Evolutionary conservation across 768 basidiomycete species (phyloP), one percentile per base, ranked within the genome.

Genomic region (Fomitopsis serialis): DNA sequence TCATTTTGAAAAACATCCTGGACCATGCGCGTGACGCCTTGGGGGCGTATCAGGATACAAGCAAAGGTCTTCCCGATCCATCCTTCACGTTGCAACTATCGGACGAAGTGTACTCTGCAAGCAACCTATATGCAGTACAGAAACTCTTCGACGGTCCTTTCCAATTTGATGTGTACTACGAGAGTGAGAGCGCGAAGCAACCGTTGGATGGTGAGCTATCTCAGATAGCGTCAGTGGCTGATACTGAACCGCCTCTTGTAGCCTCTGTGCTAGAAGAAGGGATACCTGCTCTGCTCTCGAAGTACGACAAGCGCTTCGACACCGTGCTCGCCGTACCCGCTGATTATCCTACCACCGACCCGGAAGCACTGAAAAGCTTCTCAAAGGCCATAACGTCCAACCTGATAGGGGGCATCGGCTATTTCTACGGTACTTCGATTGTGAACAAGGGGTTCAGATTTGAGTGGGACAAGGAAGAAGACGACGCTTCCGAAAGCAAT

Each of bases 331-430:
- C 92, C 10, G 74, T 84, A 36, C 81, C 85, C 5, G 61, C 76
- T 1, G 78, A 81, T 49, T 82, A 78, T 59, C 65, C 72, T 19
- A 69, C 70, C 1, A 74, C 80, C 13, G 76, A 70, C 57, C 67
- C 77, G 27, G 68, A 74, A 24, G 70, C 73, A 1, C 70, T 93
- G 19, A 72, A 81, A 50, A 72, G 73, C 0, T 98, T 98, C 66
- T 96, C 93, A 1, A 87, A 89, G 63, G 85, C 84, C 4, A 82
- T 96, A 53, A 96, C 94, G 0, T 87, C 95, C 1, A 98, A 93
- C 65, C 78, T 98, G 42, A 71, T 98, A 11, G 95, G 92, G 50
- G 95, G 95, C 19, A 83, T 98, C 35, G 95, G 95, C 11, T 98
- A 97, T 70, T 98, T 95, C 70, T 88, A 95, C 62, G 95, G 95